These are phyloP conservation scores for Hippophae tibetana DNA, from an alignment of 306 rosid species.

Conservation along the genomic window DNA sequence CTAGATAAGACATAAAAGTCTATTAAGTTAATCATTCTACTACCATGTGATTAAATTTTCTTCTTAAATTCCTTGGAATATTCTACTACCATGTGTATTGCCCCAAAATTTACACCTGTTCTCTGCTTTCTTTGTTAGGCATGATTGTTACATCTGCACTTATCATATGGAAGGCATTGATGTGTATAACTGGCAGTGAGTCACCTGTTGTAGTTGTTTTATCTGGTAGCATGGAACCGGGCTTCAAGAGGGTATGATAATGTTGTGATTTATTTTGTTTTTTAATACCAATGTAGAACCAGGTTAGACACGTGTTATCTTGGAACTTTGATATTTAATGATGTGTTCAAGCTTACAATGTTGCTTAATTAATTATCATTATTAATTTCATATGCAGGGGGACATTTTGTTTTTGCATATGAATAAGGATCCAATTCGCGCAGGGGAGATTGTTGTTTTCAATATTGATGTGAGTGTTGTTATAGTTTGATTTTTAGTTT, in stretches of 20 bases:
- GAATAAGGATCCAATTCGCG: slow-evolving; percentile 87
- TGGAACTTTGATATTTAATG: no score
- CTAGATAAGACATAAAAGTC: no score
- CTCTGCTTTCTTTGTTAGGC: slow-evolving; percentile 37
- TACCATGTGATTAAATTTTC: no score
- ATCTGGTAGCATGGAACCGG: slow-evolving; percentile 98
- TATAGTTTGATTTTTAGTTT: background rate
- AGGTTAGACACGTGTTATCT: no score
- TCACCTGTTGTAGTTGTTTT: slow-evolving; percentile 91
- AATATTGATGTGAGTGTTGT: slow-evolving; percentile 66
- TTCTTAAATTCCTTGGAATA: no score
- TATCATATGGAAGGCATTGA: slow-evolving; percentile 75
- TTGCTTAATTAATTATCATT: slow-evolving; percentile 9
- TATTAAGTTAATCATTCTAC: no score
- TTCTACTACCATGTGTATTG: background rate
- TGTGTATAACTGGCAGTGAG: slow-evolving; percentile 70
- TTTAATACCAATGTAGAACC: no score
- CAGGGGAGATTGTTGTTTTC: slow-evolving; percentile 95
- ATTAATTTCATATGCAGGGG: slow-evolving; percentile 38
- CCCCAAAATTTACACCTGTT: slow-evolving; percentile 8
- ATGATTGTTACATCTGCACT: slow-evolving; percentile 77
- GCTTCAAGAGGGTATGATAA: slow-evolving; percentile 56
- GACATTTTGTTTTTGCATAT: slow-evolving; percentile 90
- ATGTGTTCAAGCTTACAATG: background rate
- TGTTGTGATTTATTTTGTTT: background rate